Evolutionary conservation across 192 early-diverging fungal genomes (phyloP).

Genomic region (Coemansia aciculifera): DNA sequence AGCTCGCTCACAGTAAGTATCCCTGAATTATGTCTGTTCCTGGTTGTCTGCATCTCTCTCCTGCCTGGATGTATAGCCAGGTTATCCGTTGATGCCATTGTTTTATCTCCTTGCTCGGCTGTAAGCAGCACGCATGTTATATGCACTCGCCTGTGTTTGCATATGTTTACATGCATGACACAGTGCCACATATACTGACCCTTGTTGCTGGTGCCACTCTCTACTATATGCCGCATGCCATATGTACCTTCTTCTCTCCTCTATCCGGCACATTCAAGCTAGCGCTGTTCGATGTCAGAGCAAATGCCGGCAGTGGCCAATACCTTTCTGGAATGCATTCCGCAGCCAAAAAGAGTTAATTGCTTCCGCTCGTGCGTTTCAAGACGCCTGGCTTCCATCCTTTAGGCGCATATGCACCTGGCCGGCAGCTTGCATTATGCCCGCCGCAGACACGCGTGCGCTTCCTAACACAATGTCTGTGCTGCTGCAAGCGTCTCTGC

Average conservation of each 20-base stretch:
- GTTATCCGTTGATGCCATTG: slow-evolving; percentile 7
- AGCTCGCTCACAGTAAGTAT: slow-evolving; percentile 55
- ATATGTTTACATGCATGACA: slow-evolving; percentile 4
- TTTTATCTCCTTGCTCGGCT: background rate
- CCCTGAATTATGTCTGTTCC: background rate
- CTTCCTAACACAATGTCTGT: background rate
- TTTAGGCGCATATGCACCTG: background rate
- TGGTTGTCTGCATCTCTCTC: background rate
- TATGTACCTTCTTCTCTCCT: background rate
- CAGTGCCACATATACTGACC: background rate
- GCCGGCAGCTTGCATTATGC: background rate
- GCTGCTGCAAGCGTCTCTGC: background rate
- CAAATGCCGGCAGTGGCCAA: background rate
- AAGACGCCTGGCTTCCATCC: background rate
- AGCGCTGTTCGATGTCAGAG: background rate
- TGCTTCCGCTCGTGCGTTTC: background rate
- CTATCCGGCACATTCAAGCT: background rate
- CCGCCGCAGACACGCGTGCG: slow-evolving; percentile 4
- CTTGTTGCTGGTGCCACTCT: background rate
- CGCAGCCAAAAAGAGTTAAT: background rate
- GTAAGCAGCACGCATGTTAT: background rate
- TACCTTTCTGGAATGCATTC: background rate
- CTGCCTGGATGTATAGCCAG: background rate
- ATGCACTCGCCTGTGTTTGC: background rate
- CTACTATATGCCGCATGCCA: background rate